A percentile compares a stretch with the other conserved stretches of the same genome.
Evolutionary conservation across 805 yeast genomes (phyloP).

Genomic region (Cyberlindnera suaveolens): DNA sequence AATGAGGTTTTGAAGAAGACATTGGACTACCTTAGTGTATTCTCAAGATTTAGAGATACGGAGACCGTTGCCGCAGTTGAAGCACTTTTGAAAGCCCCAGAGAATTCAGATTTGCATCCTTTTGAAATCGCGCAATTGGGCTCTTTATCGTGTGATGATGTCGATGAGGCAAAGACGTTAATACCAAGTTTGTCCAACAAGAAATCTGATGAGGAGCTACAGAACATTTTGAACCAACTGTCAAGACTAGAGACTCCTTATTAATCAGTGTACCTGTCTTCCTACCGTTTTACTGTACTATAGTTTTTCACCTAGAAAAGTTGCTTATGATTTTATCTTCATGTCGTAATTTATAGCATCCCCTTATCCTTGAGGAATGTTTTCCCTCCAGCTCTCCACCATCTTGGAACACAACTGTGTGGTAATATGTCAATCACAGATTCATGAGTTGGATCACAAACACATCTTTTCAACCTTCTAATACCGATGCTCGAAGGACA

Average conservation of each 20-base stretch:
- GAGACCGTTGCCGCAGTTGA: conserved; percentile 94
- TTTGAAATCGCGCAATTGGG: conserved; percentile 90
- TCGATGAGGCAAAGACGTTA: conserved; percentile 92
- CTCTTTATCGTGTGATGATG: conserved; percentile 89
- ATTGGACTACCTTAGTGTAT: conserved; percentile 74
- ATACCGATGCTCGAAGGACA: conserved; percentile 50
- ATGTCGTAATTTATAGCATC: neutral
- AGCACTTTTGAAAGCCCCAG: conserved; percentile 67
- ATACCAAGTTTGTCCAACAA: conserved; percentile 82
- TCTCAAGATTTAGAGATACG: conserved; percentile 86
- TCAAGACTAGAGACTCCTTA: conserved; percentile 53
- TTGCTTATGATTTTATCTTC: neutral
- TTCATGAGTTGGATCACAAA: conserved; percentile 46
- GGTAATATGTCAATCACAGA: conserved; percentile 34
- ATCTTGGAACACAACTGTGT: conserved; percentile 61
- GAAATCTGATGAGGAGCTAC: conserved; percentile 81
- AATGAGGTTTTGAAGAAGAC: conserved; percentile 90
- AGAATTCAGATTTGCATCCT: conserved; percentile 78
- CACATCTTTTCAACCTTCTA: conserved; percentile 52
- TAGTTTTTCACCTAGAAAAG: neutral
- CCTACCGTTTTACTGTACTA: neutral
- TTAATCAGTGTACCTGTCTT: conserved; percentile 6
- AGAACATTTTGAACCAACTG: conserved; percentile 80
- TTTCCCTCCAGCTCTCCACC: conserved; percentile 77
- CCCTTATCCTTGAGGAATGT: conserved; percentile 40